Conservation (phyloP, 345 rosid genomes). For the Angophora floribunda region DNA sequence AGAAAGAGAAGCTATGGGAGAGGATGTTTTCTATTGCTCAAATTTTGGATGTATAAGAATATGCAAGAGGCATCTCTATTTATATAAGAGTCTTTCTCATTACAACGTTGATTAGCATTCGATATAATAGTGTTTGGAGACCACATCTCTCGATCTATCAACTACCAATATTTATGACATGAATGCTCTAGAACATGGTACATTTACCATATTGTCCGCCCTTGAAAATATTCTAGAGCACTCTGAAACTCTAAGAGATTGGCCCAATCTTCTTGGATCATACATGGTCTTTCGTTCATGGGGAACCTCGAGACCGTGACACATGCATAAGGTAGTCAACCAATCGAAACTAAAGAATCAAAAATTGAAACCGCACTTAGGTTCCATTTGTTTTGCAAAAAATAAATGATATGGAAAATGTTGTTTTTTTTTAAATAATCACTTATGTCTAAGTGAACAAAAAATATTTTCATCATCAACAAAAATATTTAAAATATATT, state of each 20-base stretch:
- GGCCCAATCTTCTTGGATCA: not conserved
- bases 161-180: not conserved
- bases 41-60: too few species aligned
- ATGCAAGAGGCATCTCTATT: not conserved
- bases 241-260: not conserved
- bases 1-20: not conserved
- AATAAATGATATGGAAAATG: too few species aligned
- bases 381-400: fast-evolving
- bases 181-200: too few species aligned
- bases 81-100: not conserved
- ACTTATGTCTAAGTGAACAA: fast-evolving
- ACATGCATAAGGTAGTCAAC: not conserved
- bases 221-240: not conserved
- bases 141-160: not conserved
- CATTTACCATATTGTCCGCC: not conserved
- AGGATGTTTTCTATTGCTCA: not conserved
- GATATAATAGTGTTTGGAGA: too few species aligned
- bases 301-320: fast-evolving
- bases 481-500: too few species aligned
- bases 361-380: not conserved
- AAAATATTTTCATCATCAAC: too few species aligned
- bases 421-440: too few species aligned
- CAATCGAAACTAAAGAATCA: not conserved
- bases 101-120: too few species aligned
- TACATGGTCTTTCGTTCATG: not conserved